Percentiles rank a stretch among this genome's conserved stretches.
Conservation (phyloP, 2,329 filamentous ascomycete species). For the Tolypocladium amazonense region DNA sequence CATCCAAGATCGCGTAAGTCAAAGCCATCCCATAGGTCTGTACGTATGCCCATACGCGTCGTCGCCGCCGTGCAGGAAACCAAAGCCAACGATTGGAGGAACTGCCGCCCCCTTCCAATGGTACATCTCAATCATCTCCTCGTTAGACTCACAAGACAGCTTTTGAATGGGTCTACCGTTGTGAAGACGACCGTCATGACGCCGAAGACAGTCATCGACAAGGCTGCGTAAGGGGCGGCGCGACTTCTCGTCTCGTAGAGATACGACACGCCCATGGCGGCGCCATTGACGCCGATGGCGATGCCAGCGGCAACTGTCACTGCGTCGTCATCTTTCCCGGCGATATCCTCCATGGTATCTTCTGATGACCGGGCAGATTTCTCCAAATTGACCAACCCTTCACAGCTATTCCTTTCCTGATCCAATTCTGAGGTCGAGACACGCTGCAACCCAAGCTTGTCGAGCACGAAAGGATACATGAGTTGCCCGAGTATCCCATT, state of each 20-base stretch:
- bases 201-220: conserved; percentile 48
- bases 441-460: conserved; percentile 13
- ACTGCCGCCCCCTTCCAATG: background rate
- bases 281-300: conserved; percentile 46
- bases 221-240: conserved; percentile 43
- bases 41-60: background rate
- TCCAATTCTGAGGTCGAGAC: background rate
- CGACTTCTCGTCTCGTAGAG: conserved; percentile 42
- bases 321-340: conserved; percentile 11
- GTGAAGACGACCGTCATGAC: conserved; percentile 45
- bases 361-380: background rate
- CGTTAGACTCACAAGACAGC: conserved; percentile 23
- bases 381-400: background rate
- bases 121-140: conserved; percentile 1
- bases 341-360: background rate
- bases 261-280: conserved; percentile 49
- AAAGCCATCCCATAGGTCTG: too few species aligned
- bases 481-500: conserved; percentile 37
- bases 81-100: background rate
- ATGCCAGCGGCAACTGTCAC: conserved; percentile 37
- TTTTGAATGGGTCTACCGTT: conserved; percentile 33
- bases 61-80: background rate
- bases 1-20: background rate
- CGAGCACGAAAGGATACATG: conserved; percentile 24
- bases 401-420: background rate